Percentiles rank a stretch among this genome's conserved stretches.
Evolutionary conservation across 257 asterid species (phyloP).

Genomic region (Pogostemon cablin): DNA sequence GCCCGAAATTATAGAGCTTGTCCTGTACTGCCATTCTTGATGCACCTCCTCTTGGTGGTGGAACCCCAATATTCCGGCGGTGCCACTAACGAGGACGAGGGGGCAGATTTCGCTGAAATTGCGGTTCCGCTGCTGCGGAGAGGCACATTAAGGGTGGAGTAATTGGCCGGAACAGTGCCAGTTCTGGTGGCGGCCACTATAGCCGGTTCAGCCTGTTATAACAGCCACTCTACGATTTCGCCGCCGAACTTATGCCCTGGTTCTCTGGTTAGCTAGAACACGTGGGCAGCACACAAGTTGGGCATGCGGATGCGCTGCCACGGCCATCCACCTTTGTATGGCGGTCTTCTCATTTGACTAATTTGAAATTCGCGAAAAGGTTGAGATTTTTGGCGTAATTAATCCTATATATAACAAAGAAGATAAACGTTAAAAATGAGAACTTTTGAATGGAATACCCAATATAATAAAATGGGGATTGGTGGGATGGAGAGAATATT

Average conservation of each 20-base stretch:
- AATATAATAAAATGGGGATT: no score
- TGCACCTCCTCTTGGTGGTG: conserved; percentile 50
- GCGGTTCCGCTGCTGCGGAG: conserved; percentile 60
- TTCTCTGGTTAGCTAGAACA: conserved; percentile 54
- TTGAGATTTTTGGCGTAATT: no score
- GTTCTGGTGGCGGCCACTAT: conserved; percentile 63
- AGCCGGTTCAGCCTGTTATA: conserved; percentile 59
- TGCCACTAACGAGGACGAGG: conserved; percentile 57
- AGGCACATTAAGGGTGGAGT: conserved; percentile 69
- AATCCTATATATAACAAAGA: no score
- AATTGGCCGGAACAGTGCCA: conserved; percentile 66
- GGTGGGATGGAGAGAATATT: no score
- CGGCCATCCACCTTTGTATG: conserved; percentile 63
- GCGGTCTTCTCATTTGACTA: conserved; percentile 38
- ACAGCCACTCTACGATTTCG: conserved; percentile 59
- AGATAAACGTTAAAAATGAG: no score
- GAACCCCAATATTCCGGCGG: conserved; percentile 61
- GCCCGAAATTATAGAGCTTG: conserved; percentile 48
- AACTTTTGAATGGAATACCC: no score
- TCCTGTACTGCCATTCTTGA: conserved; percentile 63
- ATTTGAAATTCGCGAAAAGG: no score
- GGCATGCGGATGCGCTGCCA: conserved; percentile 65
- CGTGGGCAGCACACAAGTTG: conserved; percentile 58
- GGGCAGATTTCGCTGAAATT: conserved; percentile 48
- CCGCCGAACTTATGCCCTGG: conserved; percentile 60